These are phyloP conservation scores for Cyamopsis tetragonoloba DNA, from an alignment of 306 rosid species.

Conservation along the genomic window DNA sequence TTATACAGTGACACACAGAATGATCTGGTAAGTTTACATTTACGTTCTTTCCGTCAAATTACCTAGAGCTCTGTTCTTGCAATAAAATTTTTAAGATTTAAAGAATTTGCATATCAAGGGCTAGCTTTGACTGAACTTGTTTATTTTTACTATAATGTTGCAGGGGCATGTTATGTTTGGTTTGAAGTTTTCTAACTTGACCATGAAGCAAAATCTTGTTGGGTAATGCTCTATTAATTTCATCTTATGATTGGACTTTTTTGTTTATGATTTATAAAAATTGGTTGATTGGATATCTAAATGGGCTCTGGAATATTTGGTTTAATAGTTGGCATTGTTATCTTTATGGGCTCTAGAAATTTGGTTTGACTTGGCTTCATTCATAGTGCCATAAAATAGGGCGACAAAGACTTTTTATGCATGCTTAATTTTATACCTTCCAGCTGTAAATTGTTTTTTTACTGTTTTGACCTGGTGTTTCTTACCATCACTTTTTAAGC, in stretches of 20 bases:
- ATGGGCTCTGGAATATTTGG: background rate
- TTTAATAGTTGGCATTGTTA: background rate
- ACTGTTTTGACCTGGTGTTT: too few species aligned
- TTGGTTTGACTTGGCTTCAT: constrained; percentile 9
- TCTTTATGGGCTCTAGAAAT: background rate
- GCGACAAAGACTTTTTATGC: background rate
- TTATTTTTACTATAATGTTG: constrained; percentile 29
- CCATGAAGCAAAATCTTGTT: constrained; percentile 68
- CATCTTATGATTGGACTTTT: background rate
- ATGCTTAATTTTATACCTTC: background rate
- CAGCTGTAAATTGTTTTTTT: too few species aligned
- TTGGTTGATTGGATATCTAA: background rate
- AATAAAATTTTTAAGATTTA: background rate
- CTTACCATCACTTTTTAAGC: constrained; percentile 6
- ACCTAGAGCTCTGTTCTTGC: background rate
- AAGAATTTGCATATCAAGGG: background rate
- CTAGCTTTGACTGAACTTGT: background rate
- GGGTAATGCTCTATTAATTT: constrained; percentile 54
- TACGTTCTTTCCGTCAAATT: background rate
- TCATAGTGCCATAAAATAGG: background rate
- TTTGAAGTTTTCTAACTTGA: constrained; percentile 77
- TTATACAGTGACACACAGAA: constrained; percentile 50
- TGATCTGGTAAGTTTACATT: constrained; percentile 42
- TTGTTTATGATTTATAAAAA: background rate
- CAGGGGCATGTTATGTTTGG: constrained; percentile 74